Base-by-base conservation (phyloP, 108 stramenopile species). In the Nitzschia inconspicua region DNA sequence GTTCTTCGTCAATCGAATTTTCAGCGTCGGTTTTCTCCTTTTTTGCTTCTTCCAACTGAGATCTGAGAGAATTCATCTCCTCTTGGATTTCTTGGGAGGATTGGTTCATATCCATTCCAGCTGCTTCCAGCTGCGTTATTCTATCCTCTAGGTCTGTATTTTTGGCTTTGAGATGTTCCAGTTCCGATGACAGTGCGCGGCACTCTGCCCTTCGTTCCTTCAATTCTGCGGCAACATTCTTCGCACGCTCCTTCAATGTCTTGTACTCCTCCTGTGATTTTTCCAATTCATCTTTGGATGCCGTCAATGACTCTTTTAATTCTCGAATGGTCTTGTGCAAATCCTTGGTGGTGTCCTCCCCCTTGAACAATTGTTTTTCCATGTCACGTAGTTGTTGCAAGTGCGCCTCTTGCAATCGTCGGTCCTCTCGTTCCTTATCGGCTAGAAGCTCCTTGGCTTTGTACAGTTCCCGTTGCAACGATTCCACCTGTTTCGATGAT, bases 201-300 rank as follows among this genome's bases (percentile, higher is more conserved):
- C 87, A 88, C 58, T 90, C 89, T 13, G 72, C 65, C 57, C 92
- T 76, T 19, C 88, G 75, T 52, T 88, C 92, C 54, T 88, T 90
- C 57, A 94, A 62, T 59, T 94, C 92, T 26, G 71, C 73, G 2
- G 92, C 92, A 23, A 94, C 75, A 43, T 57, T 67, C 63, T 90
- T 90, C 24, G 80, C 78, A 42, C 92, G 76, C 24, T 66, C 70
- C 64, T 86, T 84, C 34, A 90, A 69, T n/a, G 78, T 76, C 14
- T 79, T 65, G 35, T 78, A 88, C 5, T 83, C 69, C 37, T 86
- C 82, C 18, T 66, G 56, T 13, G 80, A 74, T 19, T 61, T 34
- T 13, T 71, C 60, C 22, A 83, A 46, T 20, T 84, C 81, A 26
- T 71, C 26, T 49, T 78, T 72, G 19, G 84, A 44, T 41, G 80